Evolutionary conservation across 164 flowering plant species (phyloP), one percentile per base, ranked within the genome.

Genomic region (Stephania japonica): DNA sequence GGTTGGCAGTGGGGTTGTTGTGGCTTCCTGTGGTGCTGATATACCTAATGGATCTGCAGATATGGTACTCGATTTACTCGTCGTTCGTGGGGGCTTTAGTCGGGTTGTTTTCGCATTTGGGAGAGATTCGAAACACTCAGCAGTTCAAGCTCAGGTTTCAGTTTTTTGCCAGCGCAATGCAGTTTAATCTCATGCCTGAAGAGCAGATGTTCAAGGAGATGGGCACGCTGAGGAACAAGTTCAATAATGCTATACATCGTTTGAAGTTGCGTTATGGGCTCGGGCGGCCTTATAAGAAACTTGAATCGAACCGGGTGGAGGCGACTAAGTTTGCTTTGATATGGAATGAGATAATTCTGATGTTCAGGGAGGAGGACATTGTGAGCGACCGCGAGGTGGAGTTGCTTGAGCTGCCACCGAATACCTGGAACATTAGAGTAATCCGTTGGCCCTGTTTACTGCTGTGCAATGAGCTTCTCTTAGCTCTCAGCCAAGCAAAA

Each of bases 381-480:
- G 75, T 96, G 42, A 87, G 92, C 69, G 95, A 96, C 76, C 70
- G 64, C 25, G 99, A 95, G 68, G 79, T 87, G 64, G 98, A 96
- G 83, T 91, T 91, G 21, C 59, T 96, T 82, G 98, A 96, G 75
- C 75, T 96, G 70, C 86, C 91, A 4, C 86, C 83, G 8, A 90
- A 90, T 73, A 81, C 84, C 61, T 96, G 98, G 99, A 82, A 85
- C 50, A 86, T 93, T 41, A 84, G 86, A 82, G 99, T 96, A 50
- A 85, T 93, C 66, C 89, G 97, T 10, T 96, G 99, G 99, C 99
- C 99, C 3, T 93, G 97, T 81, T n/a, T 85, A 24, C 89, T 95
- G 41, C 82, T 93, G 32, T 87, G 93, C 81, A 96, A 93, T 79
- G 99, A 96, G 89, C 85, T 96, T 26, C 82, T 88, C 32, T 89